phyloP scores from a whole-genome alignment of 495 filamentous ascomycete species.

The Aspergillus baeticus region DNA sequence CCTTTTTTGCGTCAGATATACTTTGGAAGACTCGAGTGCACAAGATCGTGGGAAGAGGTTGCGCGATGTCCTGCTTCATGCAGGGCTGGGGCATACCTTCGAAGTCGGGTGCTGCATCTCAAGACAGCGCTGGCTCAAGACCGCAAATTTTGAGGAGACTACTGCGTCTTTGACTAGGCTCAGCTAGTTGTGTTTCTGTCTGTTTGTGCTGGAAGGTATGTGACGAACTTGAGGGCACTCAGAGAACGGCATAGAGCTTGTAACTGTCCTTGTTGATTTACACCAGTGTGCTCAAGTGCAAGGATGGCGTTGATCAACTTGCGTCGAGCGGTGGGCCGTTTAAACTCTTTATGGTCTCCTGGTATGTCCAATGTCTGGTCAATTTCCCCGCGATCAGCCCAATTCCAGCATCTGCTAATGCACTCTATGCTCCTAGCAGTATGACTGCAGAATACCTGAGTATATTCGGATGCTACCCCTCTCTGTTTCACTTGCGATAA shows the following conservation, averaged over 20 bases:
- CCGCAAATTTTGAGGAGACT: background rate
- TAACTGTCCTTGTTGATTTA: background rate
- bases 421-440: background rate
- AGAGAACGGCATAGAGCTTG: background rate
- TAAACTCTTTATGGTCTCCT: background rate
- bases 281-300: slow-evolving; percentile 1
- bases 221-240: background rate
- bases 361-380: background rate
- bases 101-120: background rate
- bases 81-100: background rate
- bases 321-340: background rate
- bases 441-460: background rate
- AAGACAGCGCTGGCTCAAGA: background rate
- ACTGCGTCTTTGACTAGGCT: background rate
- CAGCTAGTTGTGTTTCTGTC: background rate
- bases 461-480: background rate
- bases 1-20: background rate
- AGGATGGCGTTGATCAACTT: slow-evolving; percentile 1
- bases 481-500: background rate
- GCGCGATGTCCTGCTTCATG: background rate
- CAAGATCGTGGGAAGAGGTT: background rate
- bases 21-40: background rate
- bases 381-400: background rate
- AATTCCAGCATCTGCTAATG: too few relatives aligned
- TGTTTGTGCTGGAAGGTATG: background rate